Base-by-base conservation (phyloP, 2,329 filamentous ascomycete genomes). In the Diaporthe destruens region DNA sequence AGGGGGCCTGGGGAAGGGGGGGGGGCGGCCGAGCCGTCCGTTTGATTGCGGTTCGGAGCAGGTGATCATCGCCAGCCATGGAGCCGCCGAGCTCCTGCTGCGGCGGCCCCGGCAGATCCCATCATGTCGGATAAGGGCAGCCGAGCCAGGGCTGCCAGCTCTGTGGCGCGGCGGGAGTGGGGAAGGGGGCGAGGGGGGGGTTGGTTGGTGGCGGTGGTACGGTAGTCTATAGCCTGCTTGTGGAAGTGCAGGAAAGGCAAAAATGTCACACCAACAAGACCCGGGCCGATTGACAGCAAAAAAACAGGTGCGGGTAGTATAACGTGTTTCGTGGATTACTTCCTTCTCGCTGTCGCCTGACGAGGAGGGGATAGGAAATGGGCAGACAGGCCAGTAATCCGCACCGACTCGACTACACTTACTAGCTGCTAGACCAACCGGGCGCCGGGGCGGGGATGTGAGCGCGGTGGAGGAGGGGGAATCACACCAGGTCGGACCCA, bases 401-500 rank as follows among this genome's bases (percentile, higher is more conserved):
- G n/a, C n/a, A n/a, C n/a, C n/a, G n/a, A n/a, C n/a, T n/a, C n/a
- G n/a, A 29, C 29, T 29, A 29, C 29, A 29, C 5, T 2, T 29
- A 29, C 29, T 29, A n/a, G n/a, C n/a, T 29, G 29, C 29, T 2
- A 23, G 44, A 25, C 56, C 36, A 25, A 25, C 20, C n/a, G 29
- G 20, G 44, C 42, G 42, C 20, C 61, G 29, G 61, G 32, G 61
- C 42, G 44, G 18, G 44, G 44, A 44, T 42, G 2, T 18, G 14
- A 42, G 12, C 5, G 39, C 29, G 39, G 11, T 2, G 39, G 9
- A 11, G 18, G 18, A 6, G 29, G n/a, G n/a, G n/a, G 44, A 39
- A 66, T 66, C 61, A 66, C 47, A n/a, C 61, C 61, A 66, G 61
- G 61, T 39, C 47, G 61, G 61, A 66, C 61, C 61, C 47, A 66